Conservation (phyloP, 2,329 filamentous ascomycete genomes). For the Aspergillus aculeatus region DNA sequence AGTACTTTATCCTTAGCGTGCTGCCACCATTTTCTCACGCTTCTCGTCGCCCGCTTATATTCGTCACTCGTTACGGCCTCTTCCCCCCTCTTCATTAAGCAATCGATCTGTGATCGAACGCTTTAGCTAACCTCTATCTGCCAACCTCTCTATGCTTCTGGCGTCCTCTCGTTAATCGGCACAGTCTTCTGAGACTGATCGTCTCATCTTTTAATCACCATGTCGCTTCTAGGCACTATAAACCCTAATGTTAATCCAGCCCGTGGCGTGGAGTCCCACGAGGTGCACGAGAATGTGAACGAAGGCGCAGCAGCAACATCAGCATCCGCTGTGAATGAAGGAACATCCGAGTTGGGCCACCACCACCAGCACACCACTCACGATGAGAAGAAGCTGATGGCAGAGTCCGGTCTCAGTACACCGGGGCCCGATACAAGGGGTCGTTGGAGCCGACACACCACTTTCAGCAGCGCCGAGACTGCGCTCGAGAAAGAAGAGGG, state of each 20-base stretch:
- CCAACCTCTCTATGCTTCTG: constrained; percentile 5
- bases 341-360: not conserved
- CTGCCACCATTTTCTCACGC: constrained; percentile 6
- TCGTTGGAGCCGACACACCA: constrained; percentile 13
- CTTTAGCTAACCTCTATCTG: not conserved
- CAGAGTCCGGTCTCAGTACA: not conserved
- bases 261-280: constrained; percentile 15
- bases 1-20: constrained; percentile 1
- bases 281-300: constrained; percentile 13
- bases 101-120: not conserved
- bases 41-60: not conserved
- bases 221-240: constrained; percentile 37
- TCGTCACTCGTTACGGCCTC: constrained; percentile 9
- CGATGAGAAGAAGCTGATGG: constrained; percentile 5
- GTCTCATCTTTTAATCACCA: constrained; percentile 20
- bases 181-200: constrained; percentile 15
- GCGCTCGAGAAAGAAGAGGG: constrained; percentile 23
- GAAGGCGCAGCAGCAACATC: constrained; percentile 5
- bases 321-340: constrained; percentile 7
- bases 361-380: constrained; percentile 9
- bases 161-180: constrained; percentile 7
- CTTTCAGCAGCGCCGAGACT: constrained; percentile 31
- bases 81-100: not conserved
- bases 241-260: constrained; percentile 29
- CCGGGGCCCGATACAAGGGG: not conserved